Evolutionary conservation across 2,329 filamentous ascomycete species (phyloP), one percentile per base, ranked within the genome.

Genomic region (Talaromyces sp.): DNA sequence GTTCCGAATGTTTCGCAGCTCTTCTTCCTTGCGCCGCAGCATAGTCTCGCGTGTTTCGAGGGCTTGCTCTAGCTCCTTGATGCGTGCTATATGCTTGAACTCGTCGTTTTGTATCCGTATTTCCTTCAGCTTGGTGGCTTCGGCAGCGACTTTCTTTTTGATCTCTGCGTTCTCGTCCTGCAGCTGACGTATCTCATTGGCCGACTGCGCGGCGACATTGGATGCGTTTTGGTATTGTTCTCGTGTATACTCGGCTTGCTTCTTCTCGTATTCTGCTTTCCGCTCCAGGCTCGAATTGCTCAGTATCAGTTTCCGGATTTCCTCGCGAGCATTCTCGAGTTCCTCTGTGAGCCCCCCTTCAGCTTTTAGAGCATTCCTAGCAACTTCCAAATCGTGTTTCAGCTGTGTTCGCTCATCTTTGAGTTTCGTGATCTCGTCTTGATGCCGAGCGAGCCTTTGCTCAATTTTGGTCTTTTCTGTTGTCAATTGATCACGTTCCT

Each of bases 171-270:
- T 73, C 55, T 79, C 69, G 17, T 70, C 68, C 62, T 73, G 69
- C 24, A 79, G 67, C 27, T 73, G 71, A 10, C 70, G 72, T 35
- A 68, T 64, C 63, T 80, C 75, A 50, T 68, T 73, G 7, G 69
- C 72, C 8, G 75, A 71, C 52, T 79, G 76, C 21, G 75, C 76
- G 0, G 77, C 78, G 9, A 71, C 70, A 6, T 68, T 77, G 7
- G 78, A 80, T 11, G 77, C 78, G 31, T 72, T 77, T 62, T 80
- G 78, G 58, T 80, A 81, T 65, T 80, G 77, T 60, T 75, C 70
- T 43, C 78, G 74, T 6, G 74, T 78, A 62, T 80, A 80, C 53
- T 80, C 78, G 8, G 76, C 71, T 62, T 79, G 78, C 10, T 75
- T 75, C 50, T 69, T 71, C 54, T 75, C 77, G 56, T 74, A 78